Evolutionary conservation across 768 basidiomycete species (phyloP).

Genomic region (Termitomyces sp.): DNA sequence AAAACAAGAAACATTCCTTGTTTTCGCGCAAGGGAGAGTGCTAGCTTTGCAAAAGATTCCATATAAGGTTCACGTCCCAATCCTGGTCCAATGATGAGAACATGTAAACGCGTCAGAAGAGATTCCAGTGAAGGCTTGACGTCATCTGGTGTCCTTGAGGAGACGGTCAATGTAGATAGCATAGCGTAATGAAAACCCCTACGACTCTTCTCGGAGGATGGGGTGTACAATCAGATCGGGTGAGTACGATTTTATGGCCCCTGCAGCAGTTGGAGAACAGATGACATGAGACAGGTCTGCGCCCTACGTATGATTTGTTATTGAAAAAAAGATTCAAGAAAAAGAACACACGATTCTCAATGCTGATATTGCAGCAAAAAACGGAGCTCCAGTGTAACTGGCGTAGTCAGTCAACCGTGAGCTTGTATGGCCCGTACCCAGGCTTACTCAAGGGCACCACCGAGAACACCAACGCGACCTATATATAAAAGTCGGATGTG

Average conservation of each 20-base stretch:
- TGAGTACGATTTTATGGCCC: conserved; percentile 94
- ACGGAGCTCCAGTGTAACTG: conserved; percentile 97
- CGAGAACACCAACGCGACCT: conserved; percentile 91
- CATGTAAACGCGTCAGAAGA: conserved; percentile 83
- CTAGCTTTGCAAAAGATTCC: conserved; percentile 75
- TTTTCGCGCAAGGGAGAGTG: conserved; percentile 65
- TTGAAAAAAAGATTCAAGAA: not conserved
- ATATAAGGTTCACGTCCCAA: conserved; percentile 89
- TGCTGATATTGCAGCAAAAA: conserved; percentile 90
- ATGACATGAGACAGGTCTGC: conserved; percentile 96
- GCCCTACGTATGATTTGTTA: conserved; percentile 41
- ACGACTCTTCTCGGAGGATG: conserved; percentile 70
- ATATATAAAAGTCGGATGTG: conserved; percentile 2
- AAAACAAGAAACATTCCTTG: conserved; percentile 86
- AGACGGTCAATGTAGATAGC: not conserved
- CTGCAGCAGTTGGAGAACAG: conserved; percentile 88
- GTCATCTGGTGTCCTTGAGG: conserved; percentile 37
- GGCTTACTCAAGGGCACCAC: conserved; percentile 89
- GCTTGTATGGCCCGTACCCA: not conserved
- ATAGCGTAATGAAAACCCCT: conserved; percentile 16
- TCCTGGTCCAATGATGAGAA: conserved; percentile 90
- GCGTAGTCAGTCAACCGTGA: not conserved
- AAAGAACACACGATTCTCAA: conserved; percentile 62
- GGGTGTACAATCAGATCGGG: conserved; percentile 98
- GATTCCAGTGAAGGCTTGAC: conserved; percentile 52